Percentiles rank a stretch among this genome's conserved stretches.
Conservation (phyloP, 129 eudicot species). For the Helianthus tuberosus region DNA sequence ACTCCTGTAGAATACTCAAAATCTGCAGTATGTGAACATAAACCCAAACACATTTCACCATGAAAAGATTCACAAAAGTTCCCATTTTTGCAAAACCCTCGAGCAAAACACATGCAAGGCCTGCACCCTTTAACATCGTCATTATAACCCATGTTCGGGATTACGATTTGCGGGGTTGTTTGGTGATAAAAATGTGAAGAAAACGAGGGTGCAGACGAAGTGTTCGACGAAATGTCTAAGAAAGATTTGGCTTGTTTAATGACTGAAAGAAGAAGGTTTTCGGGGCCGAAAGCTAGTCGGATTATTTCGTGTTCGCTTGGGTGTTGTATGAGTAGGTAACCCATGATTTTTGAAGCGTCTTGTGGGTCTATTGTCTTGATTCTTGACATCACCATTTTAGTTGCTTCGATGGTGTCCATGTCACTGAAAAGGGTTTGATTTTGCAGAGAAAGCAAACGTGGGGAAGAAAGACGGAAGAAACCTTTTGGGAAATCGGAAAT, state of each 20-base stretch:
- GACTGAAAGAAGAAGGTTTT: no score
- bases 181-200: not conserved
- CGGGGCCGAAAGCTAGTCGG: not conserved
- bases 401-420: constrained; percentile 1
- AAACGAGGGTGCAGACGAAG: no score
- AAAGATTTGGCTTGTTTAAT: no score
- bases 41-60: not conserved
- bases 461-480: not conserved
- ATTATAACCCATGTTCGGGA: not conserved
- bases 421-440: not conserved
- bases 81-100: not conserved
- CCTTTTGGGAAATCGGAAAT: no score
- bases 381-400: not conserved
- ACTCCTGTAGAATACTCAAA: no score
- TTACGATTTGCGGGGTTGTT: not conserved
- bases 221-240: no score
- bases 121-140: not conserved
- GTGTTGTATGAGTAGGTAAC: not conserved
- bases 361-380: not conserved
- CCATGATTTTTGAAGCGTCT: not conserved
- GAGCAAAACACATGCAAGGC: not conserved
- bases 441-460: not conserved
- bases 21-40: not conserved
- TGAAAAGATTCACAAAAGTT: not conserved
- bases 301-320: not conserved